Conservation (phyloP, 768 basidiomycete species). For the Russula sp. region DNA sequence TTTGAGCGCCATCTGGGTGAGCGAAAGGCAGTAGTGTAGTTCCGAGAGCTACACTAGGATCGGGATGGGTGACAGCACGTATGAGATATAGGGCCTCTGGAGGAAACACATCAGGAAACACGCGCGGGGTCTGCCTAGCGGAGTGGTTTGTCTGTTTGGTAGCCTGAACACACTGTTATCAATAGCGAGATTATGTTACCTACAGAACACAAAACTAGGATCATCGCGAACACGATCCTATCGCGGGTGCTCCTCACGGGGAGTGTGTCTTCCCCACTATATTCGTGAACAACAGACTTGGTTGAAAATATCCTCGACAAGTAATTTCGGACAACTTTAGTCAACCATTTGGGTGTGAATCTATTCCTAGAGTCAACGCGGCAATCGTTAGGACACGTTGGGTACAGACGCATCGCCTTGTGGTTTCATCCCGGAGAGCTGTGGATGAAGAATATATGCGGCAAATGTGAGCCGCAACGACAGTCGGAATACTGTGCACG, state of each 20-base stretch:
- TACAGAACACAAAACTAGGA: slow-evolving; percentile 22
- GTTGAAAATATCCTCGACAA: slow-evolving; percentile 4
- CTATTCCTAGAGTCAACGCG: slow-evolving; percentile 16
- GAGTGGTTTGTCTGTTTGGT: neutral
- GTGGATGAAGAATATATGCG: slow-evolving; percentile 44
- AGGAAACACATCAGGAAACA: slow-evolving; percentile 4
- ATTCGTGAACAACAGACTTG: neutral
- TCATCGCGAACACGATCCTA: slow-evolving; percentile 19
- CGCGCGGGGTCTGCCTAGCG: neutral
- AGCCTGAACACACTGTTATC: neutral
- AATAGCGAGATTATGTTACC: neutral
- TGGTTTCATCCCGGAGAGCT: slow-evolving; percentile 29
- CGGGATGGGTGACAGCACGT: slow-evolving; percentile 9
- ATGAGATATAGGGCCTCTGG: slow-evolving; percentile 11
- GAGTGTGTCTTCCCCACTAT: neutral
- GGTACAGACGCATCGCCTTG: slow-evolving; percentile 3
- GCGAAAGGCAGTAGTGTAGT: neutral
- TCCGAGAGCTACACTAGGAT: slow-evolving; percentile 16
- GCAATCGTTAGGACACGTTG: neutral
- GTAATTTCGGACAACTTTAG: slow-evolving; percentile 1
- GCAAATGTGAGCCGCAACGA: slow-evolving; percentile 50
- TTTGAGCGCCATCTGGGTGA: slow-evolving; percentile 37
- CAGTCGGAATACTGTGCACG: slow-evolving; percentile 55
- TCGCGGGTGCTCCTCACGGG: slow-evolving; percentile 1
- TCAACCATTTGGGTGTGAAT: slow-evolving; percentile 1